Conservation (phyloP, 1,284 basidiomycete species). For the Cutaneotrichosporon cyanovorans region DNA sequence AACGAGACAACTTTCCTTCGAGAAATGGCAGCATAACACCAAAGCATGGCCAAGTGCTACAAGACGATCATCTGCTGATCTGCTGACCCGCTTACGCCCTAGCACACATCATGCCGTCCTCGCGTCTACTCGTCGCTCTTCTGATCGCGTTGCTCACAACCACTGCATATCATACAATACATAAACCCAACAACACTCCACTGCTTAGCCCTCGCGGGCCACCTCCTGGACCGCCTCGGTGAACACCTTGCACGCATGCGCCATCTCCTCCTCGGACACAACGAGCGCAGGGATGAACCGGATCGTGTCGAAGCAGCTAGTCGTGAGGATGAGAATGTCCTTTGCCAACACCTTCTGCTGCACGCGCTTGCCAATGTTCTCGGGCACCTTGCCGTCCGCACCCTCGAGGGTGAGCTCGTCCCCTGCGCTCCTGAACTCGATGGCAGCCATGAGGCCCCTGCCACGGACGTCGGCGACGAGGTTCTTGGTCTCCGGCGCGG, state of each 20-base stretch:
- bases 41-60: too few relatives aligned
- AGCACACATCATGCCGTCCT: too few relatives aligned
- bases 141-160: too few relatives aligned
- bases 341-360: conserved; percentile 73
- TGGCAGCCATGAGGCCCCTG: conserved; percentile 45
- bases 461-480: conserved; percentile 48
- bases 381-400: conserved; percentile 50
- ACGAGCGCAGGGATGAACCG: conserved; percentile 66
- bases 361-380: conserved; percentile 64
- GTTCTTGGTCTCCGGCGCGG: conserved; percentile 47
- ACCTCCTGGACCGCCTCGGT: conserved; percentile 58
- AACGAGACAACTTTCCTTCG: too few relatives aligned
- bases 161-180: too few relatives aligned
- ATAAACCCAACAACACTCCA: neutral
- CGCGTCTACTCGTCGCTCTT: too few relatives aligned
- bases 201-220: conserved; percentile 50
- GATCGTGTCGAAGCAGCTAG: conserved; percentile 46
- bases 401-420: conserved; percentile 29
- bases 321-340: conserved; percentile 60
- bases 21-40: too few relatives aligned
- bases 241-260: conserved; percentile 56
- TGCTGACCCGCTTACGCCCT: too few relatives aligned
- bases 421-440: conserved; percentile 30
- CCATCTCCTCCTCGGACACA: conserved; percentile 57
- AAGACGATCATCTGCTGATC: too few relatives aligned